phyloP scores from a whole-genome alignment of 1,139 yeast genomes.

The Yamadazyma triangularis region DNA sequence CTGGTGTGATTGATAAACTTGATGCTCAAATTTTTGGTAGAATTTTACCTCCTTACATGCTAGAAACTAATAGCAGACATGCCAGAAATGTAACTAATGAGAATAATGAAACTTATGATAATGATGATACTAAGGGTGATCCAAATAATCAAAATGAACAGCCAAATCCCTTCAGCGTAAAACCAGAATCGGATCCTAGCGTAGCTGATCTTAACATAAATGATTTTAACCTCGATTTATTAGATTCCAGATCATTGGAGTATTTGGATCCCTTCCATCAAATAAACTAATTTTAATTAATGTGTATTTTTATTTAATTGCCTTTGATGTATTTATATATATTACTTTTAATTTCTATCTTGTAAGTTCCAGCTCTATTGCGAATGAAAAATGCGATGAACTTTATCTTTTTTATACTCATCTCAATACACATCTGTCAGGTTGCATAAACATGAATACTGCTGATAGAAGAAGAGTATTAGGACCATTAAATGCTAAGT shows the following conservation, averaged over 20 bases:
- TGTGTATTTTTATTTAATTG: too few relatives aligned
- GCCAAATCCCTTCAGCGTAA: neutral
- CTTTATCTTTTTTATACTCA: too few relatives aligned
- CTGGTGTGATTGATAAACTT: conserved; percentile 78
- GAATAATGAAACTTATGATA: conserved; percentile 9
- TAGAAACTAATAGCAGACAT: conserved; percentile 21
- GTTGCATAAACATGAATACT: conserved; percentile 1
- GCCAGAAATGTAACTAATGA: too few relatives aligned
- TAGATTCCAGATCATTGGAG: conserved; percentile 16
- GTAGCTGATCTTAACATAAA: neutral
- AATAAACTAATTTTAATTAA: neutral
- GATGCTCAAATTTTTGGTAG: conserved; percentile 83
- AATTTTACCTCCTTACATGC: conserved; percentile 80
- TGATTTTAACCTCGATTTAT: conserved; percentile 5
- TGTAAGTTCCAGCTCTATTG: too few relatives aligned
- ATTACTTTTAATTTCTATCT: too few relatives aligned
- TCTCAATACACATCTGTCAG: too few relatives aligned
- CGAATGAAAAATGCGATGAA: too few relatives aligned
- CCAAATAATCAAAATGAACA: neutral
- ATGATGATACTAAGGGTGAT: conserved; percentile 4
- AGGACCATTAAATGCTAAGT: conserved; percentile 60
- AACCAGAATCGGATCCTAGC: conserved; percentile 4
- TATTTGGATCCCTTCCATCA: conserved; percentile 18
- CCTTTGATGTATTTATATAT: too few relatives aligned
- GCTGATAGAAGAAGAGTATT: conserved; percentile 66